phyloP scores from a whole-genome alignment of 768 basidiomycete species.

The Ephemerocybe angulata region DNA sequence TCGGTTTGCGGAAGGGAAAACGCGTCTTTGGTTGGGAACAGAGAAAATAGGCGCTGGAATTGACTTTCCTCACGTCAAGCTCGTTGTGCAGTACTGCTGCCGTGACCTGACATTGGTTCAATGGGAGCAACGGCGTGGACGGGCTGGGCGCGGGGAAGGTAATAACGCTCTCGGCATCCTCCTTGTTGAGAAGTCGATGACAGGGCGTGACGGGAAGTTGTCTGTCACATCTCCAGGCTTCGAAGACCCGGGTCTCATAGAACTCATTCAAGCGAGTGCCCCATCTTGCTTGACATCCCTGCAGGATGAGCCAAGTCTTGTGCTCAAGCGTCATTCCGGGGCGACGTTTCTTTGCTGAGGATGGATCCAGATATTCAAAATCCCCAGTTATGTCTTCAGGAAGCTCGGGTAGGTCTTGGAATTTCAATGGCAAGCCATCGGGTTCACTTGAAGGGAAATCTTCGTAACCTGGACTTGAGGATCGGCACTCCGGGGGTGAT shows the following conservation, averaged over 20 bases:
- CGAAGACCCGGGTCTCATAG: slow-evolving; percentile 11
- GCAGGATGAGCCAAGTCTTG: too few relatives aligned
- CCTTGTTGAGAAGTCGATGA: slow-evolving; percentile 14
- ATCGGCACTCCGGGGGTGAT: too few relatives aligned
- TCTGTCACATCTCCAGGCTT: slow-evolving; percentile 1
- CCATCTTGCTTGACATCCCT: not conserved
- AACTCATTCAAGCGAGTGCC: slow-evolving; percentile 1
- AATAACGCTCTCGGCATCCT: slow-evolving; percentile 8
- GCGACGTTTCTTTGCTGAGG: too few relatives aligned
- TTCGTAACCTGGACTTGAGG: too few relatives aligned
- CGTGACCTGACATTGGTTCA: slow-evolving; percentile 12
- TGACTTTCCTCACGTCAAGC: slow-evolving; percentile 13
- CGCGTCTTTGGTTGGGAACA: slow-evolving; percentile 15
- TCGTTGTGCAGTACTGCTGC: slow-evolving; percentile 16
- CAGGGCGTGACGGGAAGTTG: slow-evolving; percentile 1
- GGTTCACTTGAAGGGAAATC: too few relatives aligned
- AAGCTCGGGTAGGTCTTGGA: too few relatives aligned
- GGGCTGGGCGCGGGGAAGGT: slow-evolving; percentile 7
- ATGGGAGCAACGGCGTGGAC: slow-evolving; percentile 14
- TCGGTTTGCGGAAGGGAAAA: slow-evolving; percentile 12
- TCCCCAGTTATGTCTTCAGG: too few relatives aligned
- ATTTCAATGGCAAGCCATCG: too few relatives aligned
- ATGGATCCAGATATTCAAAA: too few relatives aligned
- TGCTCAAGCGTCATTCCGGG: too few relatives aligned
- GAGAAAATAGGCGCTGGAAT: too few relatives aligned